A percentile compares a stretch with the other conserved stretches of the same genome.
Conservation (phyloP, 2,329 filamentous ascomycete genomes). For the Calonectria fujianensis region DNA sequence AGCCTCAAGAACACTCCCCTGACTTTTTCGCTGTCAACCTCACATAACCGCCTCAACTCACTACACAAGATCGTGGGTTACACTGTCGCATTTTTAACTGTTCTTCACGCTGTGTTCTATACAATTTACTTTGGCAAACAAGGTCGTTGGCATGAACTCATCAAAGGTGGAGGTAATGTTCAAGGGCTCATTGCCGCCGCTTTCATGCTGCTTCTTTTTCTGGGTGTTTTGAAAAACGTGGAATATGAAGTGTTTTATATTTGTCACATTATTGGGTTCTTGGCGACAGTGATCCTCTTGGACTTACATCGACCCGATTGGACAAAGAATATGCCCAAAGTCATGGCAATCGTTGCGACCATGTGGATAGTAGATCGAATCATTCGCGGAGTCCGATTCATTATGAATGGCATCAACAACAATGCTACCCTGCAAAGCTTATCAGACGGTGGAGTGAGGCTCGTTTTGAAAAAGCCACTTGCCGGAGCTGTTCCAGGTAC, state of each 20-base stretch:
- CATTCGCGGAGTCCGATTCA: not conserved
- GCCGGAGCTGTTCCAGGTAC: not conserved
- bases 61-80: slow-evolving; percentile 16
- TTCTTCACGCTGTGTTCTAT: slow-evolving; percentile 15
- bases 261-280: slow-evolving; percentile 1
- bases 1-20: slow-evolving; percentile 2
- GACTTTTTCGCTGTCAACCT: not conserved
- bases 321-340: slow-evolving; percentile 8
- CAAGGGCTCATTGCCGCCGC: not conserved
- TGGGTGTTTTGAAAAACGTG: not conserved
- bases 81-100: not conserved
- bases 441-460: not conserved
- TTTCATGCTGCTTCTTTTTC: not conserved
- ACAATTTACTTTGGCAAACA: slow-evolving; percentile 18
- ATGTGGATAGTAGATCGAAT: not conserved
- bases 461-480: slow-evolving; percentile 3
- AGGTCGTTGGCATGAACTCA: slow-evolving; percentile 7
- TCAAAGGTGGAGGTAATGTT: not conserved
- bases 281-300: not conserved
- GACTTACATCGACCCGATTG: slow-evolving; percentile 15
- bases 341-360: not conserved
- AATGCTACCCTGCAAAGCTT: not conserved
- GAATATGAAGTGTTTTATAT: slow-evolving; percentile 4
- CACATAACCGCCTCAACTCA: slow-evolving; percentile 1
- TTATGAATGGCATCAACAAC: not conserved